These are phyloP conservation scores for Tinospora cordifolia DNA, from an alignment of 164 flowering plant species.

Conservation along the genomic window DNA sequence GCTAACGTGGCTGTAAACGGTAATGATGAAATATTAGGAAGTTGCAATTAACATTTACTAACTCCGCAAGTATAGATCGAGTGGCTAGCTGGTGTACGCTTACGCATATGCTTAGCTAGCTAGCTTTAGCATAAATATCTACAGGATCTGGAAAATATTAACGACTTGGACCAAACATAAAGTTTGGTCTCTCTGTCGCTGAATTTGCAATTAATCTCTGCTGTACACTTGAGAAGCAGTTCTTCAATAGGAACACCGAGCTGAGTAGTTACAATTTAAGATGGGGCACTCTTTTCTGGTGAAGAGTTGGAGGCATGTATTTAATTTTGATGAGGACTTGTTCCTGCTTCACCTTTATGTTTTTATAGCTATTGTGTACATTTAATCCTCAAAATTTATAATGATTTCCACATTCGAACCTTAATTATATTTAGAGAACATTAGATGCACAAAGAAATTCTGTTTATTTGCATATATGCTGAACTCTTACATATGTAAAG, in stretches of 20 bases:
- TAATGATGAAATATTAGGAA: too few species aligned
- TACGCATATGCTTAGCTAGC: neutral
- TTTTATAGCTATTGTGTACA: neutral
- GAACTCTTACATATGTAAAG: too few species aligned
- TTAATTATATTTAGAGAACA: too few species aligned
- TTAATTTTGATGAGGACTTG: neutral
- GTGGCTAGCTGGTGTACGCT: too few species aligned
- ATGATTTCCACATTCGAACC: too few species aligned
- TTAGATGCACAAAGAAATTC: too few species aligned
- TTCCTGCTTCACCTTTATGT: conserved; percentile 1
- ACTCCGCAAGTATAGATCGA: too few species aligned
- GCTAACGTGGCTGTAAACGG: too few species aligned
- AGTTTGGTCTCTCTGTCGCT: neutral
- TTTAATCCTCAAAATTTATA: too few species aligned
- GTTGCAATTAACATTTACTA: too few species aligned
- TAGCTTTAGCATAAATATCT: neutral
- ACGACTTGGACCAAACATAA: neutral
- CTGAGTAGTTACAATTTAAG: neutral
- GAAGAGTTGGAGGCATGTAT: neutral
- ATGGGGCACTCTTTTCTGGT: neutral
- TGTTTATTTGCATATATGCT: too few species aligned
- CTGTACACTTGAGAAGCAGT: neutral
- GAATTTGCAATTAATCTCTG: neutral
- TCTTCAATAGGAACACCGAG: neutral
- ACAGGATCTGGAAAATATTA: neutral